phyloP scores from a whole-genome alignment of 495 filamentous ascomycete genomes.

The Neurospora intermedia region DNA sequence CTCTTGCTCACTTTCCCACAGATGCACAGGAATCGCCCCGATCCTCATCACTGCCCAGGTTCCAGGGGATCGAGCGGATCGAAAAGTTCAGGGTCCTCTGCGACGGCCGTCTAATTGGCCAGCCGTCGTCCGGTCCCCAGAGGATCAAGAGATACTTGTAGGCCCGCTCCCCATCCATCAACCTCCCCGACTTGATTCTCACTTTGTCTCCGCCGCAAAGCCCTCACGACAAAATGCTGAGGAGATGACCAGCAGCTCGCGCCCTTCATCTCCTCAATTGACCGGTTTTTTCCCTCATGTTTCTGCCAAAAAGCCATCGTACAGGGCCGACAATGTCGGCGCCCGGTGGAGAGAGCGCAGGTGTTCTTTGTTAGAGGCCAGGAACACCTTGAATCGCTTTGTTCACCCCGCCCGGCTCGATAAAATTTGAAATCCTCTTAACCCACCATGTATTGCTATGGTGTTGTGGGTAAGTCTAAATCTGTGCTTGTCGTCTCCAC shows the following conservation, averaged over 20 bases:
- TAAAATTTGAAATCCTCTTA: not conserved
- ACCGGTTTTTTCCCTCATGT: not conserved
- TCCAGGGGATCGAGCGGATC: conserved; percentile 13
- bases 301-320: not conserved
- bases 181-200: not conserved
- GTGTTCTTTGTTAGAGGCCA: not conserved
- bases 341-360: not conserved
- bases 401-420: not conserved
- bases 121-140: not conserved
- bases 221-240: not conserved
- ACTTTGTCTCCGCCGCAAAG: not conserved
- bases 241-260: not conserved
- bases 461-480: too few relatives aligned
- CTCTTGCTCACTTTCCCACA: conserved; percentile 4
- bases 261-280: conserved; percentile 2
- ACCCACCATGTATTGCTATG: not conserved
- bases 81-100: conserved; percentile 15
- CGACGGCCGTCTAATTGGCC: conserved; percentile 4
- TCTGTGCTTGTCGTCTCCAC: not conserved
- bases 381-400: not conserved
- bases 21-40: conserved; percentile 19
- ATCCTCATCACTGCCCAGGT: conserved; percentile 4
- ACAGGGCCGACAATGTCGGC: not conserved
- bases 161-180: not conserved
- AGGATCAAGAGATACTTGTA: not conserved